Conservation (phyloP, 176 grass and related monocot species). For the Oryza longistaminata region DNA sequence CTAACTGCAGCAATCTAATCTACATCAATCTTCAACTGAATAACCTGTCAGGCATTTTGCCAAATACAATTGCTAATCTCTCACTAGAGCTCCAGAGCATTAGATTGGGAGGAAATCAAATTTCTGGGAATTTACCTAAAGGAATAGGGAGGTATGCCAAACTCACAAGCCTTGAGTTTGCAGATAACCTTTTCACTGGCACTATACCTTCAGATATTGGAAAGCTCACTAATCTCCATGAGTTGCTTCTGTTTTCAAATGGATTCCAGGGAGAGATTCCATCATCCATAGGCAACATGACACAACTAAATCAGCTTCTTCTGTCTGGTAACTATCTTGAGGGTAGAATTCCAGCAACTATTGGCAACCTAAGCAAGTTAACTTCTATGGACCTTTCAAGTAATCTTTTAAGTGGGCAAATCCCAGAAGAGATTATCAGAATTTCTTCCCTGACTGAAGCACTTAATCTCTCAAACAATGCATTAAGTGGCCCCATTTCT, state of each 20-base stretch:
- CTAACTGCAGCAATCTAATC: neutral
- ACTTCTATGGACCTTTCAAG: neutral
- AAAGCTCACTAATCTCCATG: neutral
- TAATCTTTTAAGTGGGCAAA: neutral
- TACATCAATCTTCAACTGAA: neutral
- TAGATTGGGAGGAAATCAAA: neutral
- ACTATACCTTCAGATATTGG: neutral
- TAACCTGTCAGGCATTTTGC: slow-evolving; percentile 7
- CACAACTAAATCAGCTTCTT: neutral
- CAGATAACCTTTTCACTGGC: neutral
- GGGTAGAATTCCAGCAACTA: neutral
- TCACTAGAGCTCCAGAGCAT: neutral
- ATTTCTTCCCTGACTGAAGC: neutral
- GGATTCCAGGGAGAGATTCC: neutral
- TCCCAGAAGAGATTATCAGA: neutral
- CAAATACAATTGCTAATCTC: neutral
- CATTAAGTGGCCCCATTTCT: neutral
- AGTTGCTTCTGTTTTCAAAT: neutral
- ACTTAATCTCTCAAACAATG: slow-evolving; percentile 40
- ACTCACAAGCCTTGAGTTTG: neutral
- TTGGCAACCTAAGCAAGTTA: neutral
- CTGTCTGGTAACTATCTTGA: neutral
- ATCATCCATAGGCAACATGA: neutral
- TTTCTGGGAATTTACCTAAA: neutral
- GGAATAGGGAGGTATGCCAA: neutral